Evolutionary conservation across 129 eudicot genomes (phyloP), one percentile per base, ranked within the genome.

Genomic region (Arctium minus): DNA sequence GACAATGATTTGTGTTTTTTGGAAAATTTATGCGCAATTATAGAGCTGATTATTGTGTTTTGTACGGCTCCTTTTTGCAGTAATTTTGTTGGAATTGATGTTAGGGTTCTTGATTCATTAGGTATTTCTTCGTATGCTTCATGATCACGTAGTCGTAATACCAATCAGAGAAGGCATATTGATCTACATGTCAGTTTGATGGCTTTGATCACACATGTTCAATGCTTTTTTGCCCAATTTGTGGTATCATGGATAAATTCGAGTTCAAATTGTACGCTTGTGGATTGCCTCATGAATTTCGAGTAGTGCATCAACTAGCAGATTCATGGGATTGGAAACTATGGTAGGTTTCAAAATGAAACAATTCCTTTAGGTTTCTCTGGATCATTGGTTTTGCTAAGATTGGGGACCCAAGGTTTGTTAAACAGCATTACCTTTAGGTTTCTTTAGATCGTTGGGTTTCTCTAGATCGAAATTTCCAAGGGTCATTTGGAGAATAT

Each of bases 61-160:
- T 33, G 0, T 60, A 29, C 9, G 68, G 68, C 68, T 60, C 2
- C 68, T 17, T 48, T 65, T 46, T 80, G 42, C 29, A 11, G 81
- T 78, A 65, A 22, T 80, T 80, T 72, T 79, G 80, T 44, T 64
- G 35, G 69, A 44, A 18, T 79, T 79, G 62, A 73, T 72, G 50
- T 77, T 84, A 79, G 72, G 76, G 72, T 79, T 78, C 29, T 38
- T 76, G 68, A 73, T 73, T 79, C n/a, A 32, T 71, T 83, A 9
- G 29, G 48, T 39, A 4, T 53, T 53, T 46, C 13, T 62, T 3
- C 15, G 30, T 27, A 44, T 69, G 46, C 44, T 69, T 2, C 62
- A 70, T 17, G 8, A 4, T 80, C 37, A 27, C 6, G 71, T 80
- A 35, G 15, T 40, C 32, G 8, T 29, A 13, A 64, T 36, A 65